Evolutionary conservation across 345 rosid species (phyloP).

Genomic region (Aquilaria yunnanensis): DNA sequence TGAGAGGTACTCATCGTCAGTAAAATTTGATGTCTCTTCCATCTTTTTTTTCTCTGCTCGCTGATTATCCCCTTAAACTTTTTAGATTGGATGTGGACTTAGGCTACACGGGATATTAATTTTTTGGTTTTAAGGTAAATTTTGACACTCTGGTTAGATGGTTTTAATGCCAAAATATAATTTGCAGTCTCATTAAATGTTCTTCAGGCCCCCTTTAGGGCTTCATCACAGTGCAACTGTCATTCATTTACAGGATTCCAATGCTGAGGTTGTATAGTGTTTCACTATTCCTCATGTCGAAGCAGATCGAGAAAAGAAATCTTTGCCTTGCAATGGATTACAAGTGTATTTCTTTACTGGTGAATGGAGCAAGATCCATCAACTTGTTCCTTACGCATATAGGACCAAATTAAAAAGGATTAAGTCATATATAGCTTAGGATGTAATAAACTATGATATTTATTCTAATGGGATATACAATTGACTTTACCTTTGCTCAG

Average conservation of each 20-base stretch:
- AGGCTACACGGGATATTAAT: conserved; percentile 70
- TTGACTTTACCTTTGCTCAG: conserved; percentile 63
- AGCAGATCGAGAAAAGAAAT: conserved; percentile 34
- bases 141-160: conserved; percentile 6
- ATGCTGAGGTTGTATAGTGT: conserved; percentile 75
- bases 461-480: conserved; percentile 87
- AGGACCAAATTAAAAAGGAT: conserved; percentile 25
- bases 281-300: conserved; percentile 78
- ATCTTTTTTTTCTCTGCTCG: neutral
- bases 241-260: conserved; percentile 87
- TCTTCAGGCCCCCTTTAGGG: conserved; percentile 1
- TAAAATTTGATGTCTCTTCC: no score
- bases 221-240: conserved; percentile 50
- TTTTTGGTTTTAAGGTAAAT: conserved; percentile 68
- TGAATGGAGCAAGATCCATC: conserved; percentile 77
- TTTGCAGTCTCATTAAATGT: conserved; percentile 11
- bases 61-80: conserved; percentile 16
- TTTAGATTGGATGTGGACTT: conserved; percentile 95
- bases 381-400: conserved; percentile 42
- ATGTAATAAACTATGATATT: conserved; percentile 40
- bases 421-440: conserved; percentile 11
- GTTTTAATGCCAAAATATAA: conserved; percentile 3
- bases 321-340: conserved; percentile 8
- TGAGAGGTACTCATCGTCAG: no score
- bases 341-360: conserved; percentile 69